phyloP scores from a whole-genome alignment of 2,329 filamentous ascomycete genomes.

The Paraphaeosphaeria minitans region DNA sequence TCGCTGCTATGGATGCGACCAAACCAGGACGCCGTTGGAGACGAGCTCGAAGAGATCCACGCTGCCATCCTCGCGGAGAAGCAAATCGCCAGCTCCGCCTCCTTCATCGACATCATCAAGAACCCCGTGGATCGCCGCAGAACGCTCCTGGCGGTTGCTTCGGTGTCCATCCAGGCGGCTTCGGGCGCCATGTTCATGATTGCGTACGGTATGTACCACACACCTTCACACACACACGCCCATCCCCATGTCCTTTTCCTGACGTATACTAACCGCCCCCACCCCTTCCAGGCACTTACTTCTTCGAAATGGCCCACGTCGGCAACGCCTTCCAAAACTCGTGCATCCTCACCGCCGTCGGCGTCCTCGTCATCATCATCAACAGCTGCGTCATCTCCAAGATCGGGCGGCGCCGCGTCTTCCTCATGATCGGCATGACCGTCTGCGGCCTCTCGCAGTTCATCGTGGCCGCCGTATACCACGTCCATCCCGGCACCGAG shows the following conservation, averaged over 20 bases:
- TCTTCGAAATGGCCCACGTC: conserved; percentile 41
- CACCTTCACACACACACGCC: too few relatives aligned
- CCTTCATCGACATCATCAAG: conserved; percentile 56
- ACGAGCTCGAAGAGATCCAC: conserved; percentile 35
- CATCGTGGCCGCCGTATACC: conserved; percentile 60
- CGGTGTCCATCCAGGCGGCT: conserved; percentile 58
- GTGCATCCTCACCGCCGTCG: conserved; percentile 61
- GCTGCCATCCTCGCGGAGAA: conserved; percentile 37
- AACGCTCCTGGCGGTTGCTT: conserved; percentile 55
- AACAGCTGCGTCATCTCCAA: conserved; percentile 60
- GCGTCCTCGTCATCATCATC: conserved; percentile 59
- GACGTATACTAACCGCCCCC: not conserved
- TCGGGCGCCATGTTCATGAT: conserved; percentile 59
- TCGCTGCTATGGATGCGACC: conserved; percentile 38
- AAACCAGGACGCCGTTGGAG: conserved; percentile 20
- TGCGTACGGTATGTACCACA: conserved; percentile 14
- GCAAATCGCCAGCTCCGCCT: conserved; percentile 57
- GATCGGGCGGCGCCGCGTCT: conserved; percentile 59
- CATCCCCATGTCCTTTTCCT: too few relatives aligned
- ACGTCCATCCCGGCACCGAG: conserved; percentile 47
- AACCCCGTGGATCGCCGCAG: conserved; percentile 60
- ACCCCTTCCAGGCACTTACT: conserved; percentile 31
- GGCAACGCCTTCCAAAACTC: conserved; percentile 59
- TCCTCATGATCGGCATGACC: conserved; percentile 57
- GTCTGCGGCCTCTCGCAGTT: conserved; percentile 63